Base-by-base conservation (phyloP, 2,329 filamentous ascomycete species). In the Colletotrichum caudatum region DNA sequence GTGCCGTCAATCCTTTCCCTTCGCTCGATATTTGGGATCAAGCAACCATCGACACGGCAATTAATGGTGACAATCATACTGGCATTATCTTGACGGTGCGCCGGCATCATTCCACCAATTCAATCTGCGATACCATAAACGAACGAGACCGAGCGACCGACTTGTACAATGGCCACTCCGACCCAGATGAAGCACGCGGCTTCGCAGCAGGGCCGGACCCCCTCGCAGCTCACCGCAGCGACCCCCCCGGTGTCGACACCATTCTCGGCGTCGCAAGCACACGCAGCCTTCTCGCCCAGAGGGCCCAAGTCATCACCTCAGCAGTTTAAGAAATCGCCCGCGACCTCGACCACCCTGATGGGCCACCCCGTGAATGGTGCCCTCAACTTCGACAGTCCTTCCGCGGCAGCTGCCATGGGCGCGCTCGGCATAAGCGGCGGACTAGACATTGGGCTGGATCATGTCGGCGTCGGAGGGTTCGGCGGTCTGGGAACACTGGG, bases 171-270 rank as follows among this genome's bases (percentile, higher is more conserved):
- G 86, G 80, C 85, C 37, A 87, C 86, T 0, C 85, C 86, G 12
- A 87, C 85, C 9, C 80, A 85, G 12, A 85, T 84, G 78, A 87
- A 86, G 78, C 83, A 84, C 74, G 84, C 83, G 12, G 82, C 85
- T 53, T 89, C 87, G 18, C 84, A 86, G 75, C 85, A 86, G 78
- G 84, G 84, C n/a, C 81, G 82, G 46, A 86, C 85, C 3, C 85
- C 84, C 5, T 85, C 84, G 23, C 86, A 88, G 74, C 79, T 86
- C 69, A 83, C 86, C 2, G 87, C 82, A 6, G 88, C 87, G 3
- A 91, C 90, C 7, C 90, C 90, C 18, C 89, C 89, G n/a, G 89
- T 90, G 33, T 91, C 90, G 46, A 92, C 90, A 1, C 90, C 90
- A 18, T 91, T 91, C 80, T 91, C 89, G 26, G 80, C 79, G 69